Percentiles rank a stretch among this genome's conserved stretches.
Conservation (phyloP, 768 basidiomycete species). For the Boletus sp. region DNA sequence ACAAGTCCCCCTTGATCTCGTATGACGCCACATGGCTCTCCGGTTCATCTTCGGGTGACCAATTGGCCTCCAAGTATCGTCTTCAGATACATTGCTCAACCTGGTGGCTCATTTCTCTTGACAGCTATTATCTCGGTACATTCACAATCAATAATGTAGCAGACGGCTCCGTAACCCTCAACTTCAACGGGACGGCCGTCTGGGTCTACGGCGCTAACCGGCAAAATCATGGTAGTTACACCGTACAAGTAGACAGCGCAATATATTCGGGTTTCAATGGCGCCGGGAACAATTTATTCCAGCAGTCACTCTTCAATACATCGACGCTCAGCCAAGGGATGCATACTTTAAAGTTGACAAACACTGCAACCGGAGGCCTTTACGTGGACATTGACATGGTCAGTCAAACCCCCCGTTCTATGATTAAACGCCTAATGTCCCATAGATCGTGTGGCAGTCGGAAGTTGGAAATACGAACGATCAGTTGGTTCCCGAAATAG, state of each 20-base stretch:
- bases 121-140: constrained; percentile 39
- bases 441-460: constrained; percentile 32
- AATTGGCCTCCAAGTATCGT: constrained; percentile 17
- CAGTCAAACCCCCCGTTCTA: background rate
- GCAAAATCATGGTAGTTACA: constrained; percentile 44
- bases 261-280: constrained; percentile 33
- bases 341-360: constrained; percentile 37
- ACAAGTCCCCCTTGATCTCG: constrained; percentile 33
- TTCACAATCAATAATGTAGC: constrained; percentile 39
- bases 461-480: constrained; percentile 20
- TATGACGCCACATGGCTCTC: constrained; percentile 27
- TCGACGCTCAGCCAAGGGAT: constrained; percentile 31
- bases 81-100: background rate
- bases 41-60: constrained; percentile 15
- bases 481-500: constrained; percentile 12
- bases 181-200: constrained; percentile 50
- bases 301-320: constrained; percentile 40
- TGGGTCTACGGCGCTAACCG: constrained; percentile 52
- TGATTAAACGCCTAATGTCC: background rate
- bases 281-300: constrained; percentile 31
- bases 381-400: constrained; percentile 50
- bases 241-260: constrained; percentile 40
- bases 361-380: constrained; percentile 32
- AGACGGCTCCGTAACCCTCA: constrained; percentile 37
- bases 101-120: background rate